Evolutionary conservation across 495 filamentous ascomycete species (phyloP).

Genomic region (Hyaloscypha hepaticicola): DNA sequence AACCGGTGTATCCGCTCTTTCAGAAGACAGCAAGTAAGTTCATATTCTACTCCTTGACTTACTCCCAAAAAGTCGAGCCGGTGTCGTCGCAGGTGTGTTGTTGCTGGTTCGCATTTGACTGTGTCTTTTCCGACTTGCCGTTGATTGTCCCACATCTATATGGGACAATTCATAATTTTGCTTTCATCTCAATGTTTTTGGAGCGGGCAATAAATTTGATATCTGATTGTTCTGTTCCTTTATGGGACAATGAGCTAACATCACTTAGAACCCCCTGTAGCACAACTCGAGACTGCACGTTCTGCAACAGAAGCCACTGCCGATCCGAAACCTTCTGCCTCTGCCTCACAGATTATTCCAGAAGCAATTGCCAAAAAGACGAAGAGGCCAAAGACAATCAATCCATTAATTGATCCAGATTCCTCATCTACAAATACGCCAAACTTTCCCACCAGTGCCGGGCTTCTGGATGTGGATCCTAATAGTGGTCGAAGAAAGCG

Average conservation of each 20-base stretch:
- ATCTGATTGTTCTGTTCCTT: too few relatives aligned
- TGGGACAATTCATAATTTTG: too few relatives aligned
- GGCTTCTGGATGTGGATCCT: constrained; percentile 30
- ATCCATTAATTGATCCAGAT: not conserved
- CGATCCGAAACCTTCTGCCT: not conserved
- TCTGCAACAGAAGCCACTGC: too few relatives aligned
- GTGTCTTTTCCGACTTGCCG: too few relatives aligned
- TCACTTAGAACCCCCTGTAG: not conserved
- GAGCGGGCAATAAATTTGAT: too few relatives aligned
- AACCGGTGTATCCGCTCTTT: constrained; percentile 28
- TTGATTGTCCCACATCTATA: too few relatives aligned
- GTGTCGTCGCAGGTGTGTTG: not conserved
- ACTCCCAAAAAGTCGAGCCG: not conserved
- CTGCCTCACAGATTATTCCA: not conserved
- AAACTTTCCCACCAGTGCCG: not conserved
- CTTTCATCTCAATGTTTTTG: too few relatives aligned
- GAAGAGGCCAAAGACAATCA: not conserved
- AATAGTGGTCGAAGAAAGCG: constrained; percentile 50
- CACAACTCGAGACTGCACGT: not conserved
- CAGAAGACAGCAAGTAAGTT: constrained; percentile 30
- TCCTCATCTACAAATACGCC: not conserved
- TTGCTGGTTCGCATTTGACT: too few relatives aligned
- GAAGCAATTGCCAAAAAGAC: not conserved
- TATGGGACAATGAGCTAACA: not conserved
- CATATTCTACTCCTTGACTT: too few relatives aligned